A percentile compares a stretch with the other conserved stretches of the same genome.
These are phyloP conservation scores for Hypseocharis bilobata DNA, from an alignment of 441 rosid genomes.

Conservation along the genomic window DNA sequence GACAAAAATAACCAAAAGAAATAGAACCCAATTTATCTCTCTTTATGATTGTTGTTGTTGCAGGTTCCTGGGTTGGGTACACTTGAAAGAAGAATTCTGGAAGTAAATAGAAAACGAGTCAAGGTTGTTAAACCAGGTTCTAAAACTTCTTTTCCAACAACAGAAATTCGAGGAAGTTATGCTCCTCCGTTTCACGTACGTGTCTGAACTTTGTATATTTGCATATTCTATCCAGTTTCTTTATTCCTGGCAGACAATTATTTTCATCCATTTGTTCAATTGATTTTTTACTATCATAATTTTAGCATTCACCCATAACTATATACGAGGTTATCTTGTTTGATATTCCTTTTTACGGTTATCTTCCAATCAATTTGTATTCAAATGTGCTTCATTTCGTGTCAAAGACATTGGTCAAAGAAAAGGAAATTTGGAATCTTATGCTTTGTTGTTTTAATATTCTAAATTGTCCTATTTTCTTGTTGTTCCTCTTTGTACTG, in stretches of 20 bases:
- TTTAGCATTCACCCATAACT: background rate
- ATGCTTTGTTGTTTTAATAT: too few species aligned
- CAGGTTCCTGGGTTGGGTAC: slow-evolving; percentile 68
- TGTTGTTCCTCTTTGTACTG: too few species aligned
- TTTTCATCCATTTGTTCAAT: background rate
- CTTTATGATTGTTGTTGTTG: slow-evolving; percentile 17
- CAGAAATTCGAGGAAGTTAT: slow-evolving; percentile 88
- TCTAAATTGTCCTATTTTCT: too few species aligned
- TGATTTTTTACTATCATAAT: background rate
- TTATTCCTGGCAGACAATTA: background rate
- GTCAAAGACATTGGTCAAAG: background rate
- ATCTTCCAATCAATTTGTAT: background rate
- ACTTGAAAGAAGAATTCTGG: slow-evolving; percentile 85
- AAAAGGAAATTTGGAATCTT: too few species aligned
- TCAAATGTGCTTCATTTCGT: background rate
- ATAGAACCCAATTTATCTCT: background rate
- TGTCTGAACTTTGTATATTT: background rate
- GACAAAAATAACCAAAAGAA: background rate
- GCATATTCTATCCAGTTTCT: background rate
- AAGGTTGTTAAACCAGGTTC: slow-evolving; percentile 93
- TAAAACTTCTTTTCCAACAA: slow-evolving; percentile 73
- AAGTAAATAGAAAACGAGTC: slow-evolving; percentile 72
- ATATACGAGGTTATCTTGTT: background rate
- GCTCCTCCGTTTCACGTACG: slow-evolving; percentile 89
- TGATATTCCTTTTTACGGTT: background rate